Conservation (phyloP, 2,329 filamentous ascomycete species). For the Helotiales sp. region DNA sequence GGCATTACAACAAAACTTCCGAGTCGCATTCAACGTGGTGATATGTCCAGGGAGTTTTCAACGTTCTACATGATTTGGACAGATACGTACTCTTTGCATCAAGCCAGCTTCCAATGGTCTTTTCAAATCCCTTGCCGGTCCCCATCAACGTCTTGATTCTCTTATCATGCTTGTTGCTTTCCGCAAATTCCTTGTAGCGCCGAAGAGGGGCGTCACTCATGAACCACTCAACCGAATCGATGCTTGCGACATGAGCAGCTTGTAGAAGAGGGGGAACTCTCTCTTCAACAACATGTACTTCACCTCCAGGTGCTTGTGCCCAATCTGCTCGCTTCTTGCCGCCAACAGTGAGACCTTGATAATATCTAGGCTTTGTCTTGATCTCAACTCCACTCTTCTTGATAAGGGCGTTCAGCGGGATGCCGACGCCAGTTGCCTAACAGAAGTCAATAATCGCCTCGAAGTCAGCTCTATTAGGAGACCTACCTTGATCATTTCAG, state of each 20-base stretch:
- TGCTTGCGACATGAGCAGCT: slow-evolving; percentile 59
- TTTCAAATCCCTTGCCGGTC: slow-evolving; percentile 66
- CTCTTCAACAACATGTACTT: slow-evolving; percentile 48
- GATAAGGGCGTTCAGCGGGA: slow-evolving; percentile 70
- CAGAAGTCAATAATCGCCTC: background rate
- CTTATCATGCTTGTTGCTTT: slow-evolving; percentile 63
- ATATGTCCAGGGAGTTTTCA: no score
- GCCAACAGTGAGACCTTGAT: slow-evolving; percentile 77
- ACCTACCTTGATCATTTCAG: slow-evolving; percentile 63
- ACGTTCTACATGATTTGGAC: no score
- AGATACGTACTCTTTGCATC: slow-evolving; percentile 58
- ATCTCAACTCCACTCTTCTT: slow-evolving; percentile 68
- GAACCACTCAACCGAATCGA: slow-evolving; percentile 80
- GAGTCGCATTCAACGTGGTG: no score
- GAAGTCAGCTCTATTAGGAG: background rate
- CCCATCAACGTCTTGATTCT: slow-evolving; percentile 65
- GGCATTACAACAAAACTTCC: no score
- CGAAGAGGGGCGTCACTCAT: slow-evolving; percentile 71
- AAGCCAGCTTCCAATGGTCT: slow-evolving; percentile 66
- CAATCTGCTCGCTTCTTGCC: slow-evolving; percentile 77
- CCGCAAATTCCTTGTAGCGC: slow-evolving; percentile 71
- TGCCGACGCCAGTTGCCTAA: slow-evolving; percentile 63
- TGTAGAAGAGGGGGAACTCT: slow-evolving; percentile 63
- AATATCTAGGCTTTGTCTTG: slow-evolving; percentile 70
- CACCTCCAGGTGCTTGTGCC: slow-evolving; percentile 68